These are phyloP conservation scores for Curvularia eragrostidis DNA, from an alignment of 2,329 filamentous ascomycete species.

Conservation along the genomic window DNA sequence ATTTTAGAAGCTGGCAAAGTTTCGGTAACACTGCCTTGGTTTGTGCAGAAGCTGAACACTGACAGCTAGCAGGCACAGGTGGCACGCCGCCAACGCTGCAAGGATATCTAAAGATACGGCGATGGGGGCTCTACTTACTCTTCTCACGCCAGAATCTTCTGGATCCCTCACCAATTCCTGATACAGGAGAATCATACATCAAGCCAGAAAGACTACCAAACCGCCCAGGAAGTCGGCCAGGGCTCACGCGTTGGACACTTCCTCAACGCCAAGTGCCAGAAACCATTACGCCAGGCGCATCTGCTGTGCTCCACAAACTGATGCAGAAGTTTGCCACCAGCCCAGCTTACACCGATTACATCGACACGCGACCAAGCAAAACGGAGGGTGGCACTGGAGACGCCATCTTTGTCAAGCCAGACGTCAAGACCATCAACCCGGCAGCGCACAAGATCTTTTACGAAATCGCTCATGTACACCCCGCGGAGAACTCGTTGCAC, in stretches of 20 bases:
- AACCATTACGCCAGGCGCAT: slow-evolving; percentile 31
- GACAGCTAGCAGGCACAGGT: slow-evolving; percentile 34
- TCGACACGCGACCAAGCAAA: slow-evolving; percentile 32
- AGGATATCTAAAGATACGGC: slow-evolving; percentile 40
- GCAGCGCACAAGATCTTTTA: slow-evolving; percentile 41
- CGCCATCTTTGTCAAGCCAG: slow-evolving; percentile 39
- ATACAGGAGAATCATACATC: slow-evolving; percentile 35
- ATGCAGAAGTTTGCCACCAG: slow-evolving; percentile 32
- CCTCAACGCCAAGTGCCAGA: slow-evolving; percentile 38
- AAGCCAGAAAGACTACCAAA: slow-evolving; percentile 27
- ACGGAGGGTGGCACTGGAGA: slow-evolving; percentile 44
- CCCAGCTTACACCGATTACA: slow-evolving; percentile 27
- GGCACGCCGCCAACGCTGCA: slow-evolving; percentile 41
- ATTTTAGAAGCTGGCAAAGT: slow-evolving; percentile 35
- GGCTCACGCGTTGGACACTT: slow-evolving; percentile 38
- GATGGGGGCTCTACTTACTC: slow-evolving; percentile 40
- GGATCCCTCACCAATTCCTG: slow-evolving; percentile 33
- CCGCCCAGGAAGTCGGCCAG: slow-evolving; percentile 29
- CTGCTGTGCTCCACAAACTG: slow-evolving; percentile 25
- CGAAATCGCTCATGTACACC: slow-evolving; percentile 69
- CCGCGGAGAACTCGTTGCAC: slow-evolving; percentile 77
- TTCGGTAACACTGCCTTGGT: slow-evolving; percentile 16
- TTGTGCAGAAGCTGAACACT: neutral
- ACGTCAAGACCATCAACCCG: slow-evolving; percentile 36
- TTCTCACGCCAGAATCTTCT: slow-evolving; percentile 35